Evolutionary conservation across 805 yeast species (phyloP).

Genomic region (Saccharomycopsis sp.): DNA sequence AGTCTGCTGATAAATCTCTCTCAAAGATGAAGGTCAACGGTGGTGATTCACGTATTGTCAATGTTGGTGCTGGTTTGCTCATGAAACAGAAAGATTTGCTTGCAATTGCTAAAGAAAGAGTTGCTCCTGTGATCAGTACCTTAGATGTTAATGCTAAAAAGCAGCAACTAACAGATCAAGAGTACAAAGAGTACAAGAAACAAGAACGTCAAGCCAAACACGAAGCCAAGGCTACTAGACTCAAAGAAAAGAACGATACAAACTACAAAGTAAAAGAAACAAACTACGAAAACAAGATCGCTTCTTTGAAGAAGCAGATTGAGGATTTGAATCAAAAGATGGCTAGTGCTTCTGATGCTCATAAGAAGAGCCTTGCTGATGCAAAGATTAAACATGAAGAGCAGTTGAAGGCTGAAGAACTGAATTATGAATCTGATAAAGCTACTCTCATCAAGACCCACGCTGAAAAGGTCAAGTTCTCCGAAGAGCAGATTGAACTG

Average conservation of each 20-base stretch:
- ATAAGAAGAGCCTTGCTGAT: conserved; percentile 11
- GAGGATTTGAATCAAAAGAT: conserved; percentile 9
- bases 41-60: conserved; percentile 3
- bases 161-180: conserved; percentile 15
- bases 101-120: conserved; percentile 9
- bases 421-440: conserved; percentile 11
- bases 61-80: conserved; percentile 13
- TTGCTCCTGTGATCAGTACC: conserved; percentile 10
- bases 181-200: conserved; percentile 10
- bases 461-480: conserved; percentile 5
- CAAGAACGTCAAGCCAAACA: conserved; percentile 13
- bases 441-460: conserved; percentile 15
- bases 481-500: conserved; percentile 15
- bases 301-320: conserved; percentile 13
- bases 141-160: conserved; percentile 16
- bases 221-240: conserved; percentile 11
- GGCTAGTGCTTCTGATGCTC: conserved; percentile 6
- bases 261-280: conserved; percentile 14
- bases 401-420: conserved; percentile 7
- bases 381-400: conserved; percentile 13
- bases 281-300: conserved; percentile 16
- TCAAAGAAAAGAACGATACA: conserved; percentile 15
- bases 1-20: neutral
- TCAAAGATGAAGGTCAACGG: neutral
- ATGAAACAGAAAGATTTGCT: conserved; percentile 13